Conservation (phyloP, 129 eudicot species). For the sunflower (Helianthus annuus) region DNA sequence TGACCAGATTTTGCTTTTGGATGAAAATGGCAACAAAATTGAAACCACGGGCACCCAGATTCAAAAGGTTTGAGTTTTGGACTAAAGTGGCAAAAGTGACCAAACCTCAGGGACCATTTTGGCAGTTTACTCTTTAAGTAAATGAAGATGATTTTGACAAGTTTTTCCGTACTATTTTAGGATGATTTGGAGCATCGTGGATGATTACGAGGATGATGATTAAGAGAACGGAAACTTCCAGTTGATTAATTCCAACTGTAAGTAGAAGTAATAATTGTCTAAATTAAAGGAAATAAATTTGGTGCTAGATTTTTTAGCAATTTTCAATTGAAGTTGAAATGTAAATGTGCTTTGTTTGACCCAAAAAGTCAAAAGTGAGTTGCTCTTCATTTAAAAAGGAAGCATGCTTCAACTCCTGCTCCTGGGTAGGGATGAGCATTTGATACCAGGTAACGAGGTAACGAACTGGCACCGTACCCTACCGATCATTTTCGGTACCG, state of each 20-base stretch:
- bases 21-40: too few relatives aligned
- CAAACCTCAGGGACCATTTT: too few relatives aligned
- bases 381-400: neutral
- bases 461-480: too few relatives aligned
- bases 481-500: too few relatives aligned
- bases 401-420: neutral
- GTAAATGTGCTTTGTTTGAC: neutral
- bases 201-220: conserved; percentile 27
- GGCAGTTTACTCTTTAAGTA: too few relatives aligned
- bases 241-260: conserved; percentile 16
- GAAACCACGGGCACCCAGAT: too few relatives aligned
- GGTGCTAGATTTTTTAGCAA: neutral
- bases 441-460: too few relatives aligned
- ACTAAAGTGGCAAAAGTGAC: too few relatives aligned
- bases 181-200: conserved; percentile 75
- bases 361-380: neutral
- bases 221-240: conserved; percentile 22
- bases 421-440: too few relatives aligned
- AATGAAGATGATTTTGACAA: neutral
- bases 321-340: neutral
- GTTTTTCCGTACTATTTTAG: conserved; percentile 33
- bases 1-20: too few relatives aligned
- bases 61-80: too few relatives aligned
- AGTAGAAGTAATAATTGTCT: conserved; percentile 13
- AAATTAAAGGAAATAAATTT: neutral